Conservation (phyloP, 169 alveolate species). For the Eimeria brunetti region DNA sequence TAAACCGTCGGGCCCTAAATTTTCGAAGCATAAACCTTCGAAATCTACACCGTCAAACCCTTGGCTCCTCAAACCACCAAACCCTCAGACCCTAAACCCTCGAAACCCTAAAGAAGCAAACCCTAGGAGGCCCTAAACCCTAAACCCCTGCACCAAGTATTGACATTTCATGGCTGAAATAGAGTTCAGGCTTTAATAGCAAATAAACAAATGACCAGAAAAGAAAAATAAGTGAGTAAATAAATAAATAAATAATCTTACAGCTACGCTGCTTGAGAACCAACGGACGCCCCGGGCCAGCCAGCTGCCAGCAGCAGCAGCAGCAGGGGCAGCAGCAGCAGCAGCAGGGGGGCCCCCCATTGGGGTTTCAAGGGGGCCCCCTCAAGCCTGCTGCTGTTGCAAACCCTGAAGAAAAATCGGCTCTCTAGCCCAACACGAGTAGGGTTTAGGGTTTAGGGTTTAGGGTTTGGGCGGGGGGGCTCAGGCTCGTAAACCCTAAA, state of each 20-base stretch:
- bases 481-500: neutral
- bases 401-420: neutral
- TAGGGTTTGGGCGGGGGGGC: no score
- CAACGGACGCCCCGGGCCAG: neutral
- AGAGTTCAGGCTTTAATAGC: no score
- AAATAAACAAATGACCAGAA: no score
- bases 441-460: neutral
- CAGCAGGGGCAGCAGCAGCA: neutral
- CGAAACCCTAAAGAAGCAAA: neutral
- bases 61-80: neutral
- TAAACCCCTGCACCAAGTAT: no score
- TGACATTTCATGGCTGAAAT: no score
- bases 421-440: neutral
- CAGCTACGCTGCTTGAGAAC: slow-evolving; percentile 16
- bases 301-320: no score
- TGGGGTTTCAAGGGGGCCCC: neutral
- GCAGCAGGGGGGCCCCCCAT: neutral
- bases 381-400: neutral
- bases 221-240: neutral
- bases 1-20: neutral
- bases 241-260: neutral
- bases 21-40: neutral
- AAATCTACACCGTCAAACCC: neutral
- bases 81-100: neutral
- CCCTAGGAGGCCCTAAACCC: neutral